Base-by-base conservation (phyloP, 2,329 filamentous ascomycete genomes). In the Trichoderma lentiforme region DNA sequence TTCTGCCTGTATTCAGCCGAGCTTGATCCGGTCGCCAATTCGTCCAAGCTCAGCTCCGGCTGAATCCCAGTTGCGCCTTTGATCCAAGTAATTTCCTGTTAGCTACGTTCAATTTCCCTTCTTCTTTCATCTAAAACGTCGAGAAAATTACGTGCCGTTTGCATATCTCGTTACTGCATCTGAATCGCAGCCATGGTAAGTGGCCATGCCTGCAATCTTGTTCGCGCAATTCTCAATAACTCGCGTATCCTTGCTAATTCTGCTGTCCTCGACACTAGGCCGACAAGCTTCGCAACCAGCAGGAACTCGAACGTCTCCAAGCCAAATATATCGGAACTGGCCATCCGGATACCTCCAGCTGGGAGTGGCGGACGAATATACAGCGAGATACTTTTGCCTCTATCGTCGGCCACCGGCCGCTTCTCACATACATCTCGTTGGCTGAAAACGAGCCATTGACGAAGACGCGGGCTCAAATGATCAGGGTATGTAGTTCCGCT, bases 361-460 rank as follows among this genome's bases (percentile, higher is more conserved):
- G 96, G 90, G 96, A 99, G 84, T 99, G 95, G 94, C 92, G 92
- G 65, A 95, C 93, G 73, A 99, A 98, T 84, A 95, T 98, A 80
- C 89, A 94, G 80, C 94, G 96, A 81, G 96, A 99, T 85, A 97
- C 92, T 26, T 95, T 95, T 80, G 90, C 94, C 24, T 94, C 91
- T 74, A 95, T 97, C 78, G 88, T 96, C 75, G 96, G 96, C 24
- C 96, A 99, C 80, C 93, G 94, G 18, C 92, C 94, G 8, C 86
- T 98, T 73, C 86, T 98, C 18, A 90, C 93, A 51, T 98, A 97
- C 82, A 94, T 98, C 86, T 88, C 93, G 21, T 90, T 98, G 64
- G 95, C 95, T 0, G 90, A 97, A 84, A 96, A 96, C 62, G 93
- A 97, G 81, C 88, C 93, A 6, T 87, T 91, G 72, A 91, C 94